Evolutionary conservation across 2,329 filamentous ascomycete genomes (phyloP).

Genomic region (Decorospora gaudefroyi): DNA sequence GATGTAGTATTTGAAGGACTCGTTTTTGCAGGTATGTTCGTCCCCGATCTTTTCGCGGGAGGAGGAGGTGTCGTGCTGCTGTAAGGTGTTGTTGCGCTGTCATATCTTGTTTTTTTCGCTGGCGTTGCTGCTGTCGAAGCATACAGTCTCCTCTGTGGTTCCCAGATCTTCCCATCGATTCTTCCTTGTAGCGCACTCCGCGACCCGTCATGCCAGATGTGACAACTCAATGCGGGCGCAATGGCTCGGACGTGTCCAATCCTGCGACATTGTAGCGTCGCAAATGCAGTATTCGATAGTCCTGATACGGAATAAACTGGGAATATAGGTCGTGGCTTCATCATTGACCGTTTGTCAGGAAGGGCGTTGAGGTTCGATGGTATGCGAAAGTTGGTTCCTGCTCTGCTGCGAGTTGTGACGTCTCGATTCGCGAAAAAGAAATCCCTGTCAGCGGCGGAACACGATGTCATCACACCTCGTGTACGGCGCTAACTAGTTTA

Average conservation of each 20-base stretch:
- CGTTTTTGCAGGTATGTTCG: slow-evolving; percentile 6
- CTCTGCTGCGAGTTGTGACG: slow-evolving; percentile 16
- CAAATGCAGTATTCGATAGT: slow-evolving; percentile 3
- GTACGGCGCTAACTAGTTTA: slow-evolving; percentile 22
- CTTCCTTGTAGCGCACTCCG: background rate
- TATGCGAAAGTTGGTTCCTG: background rate
- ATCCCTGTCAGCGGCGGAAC: slow-evolving; percentile 21
- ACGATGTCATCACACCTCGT: slow-evolving; percentile 39
- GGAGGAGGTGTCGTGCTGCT: slow-evolving; percentile 6
- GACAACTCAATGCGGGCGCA: slow-evolving; percentile 14
- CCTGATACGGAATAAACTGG: slow-evolving; percentile 4
- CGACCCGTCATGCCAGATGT: slow-evolving; percentile 11
- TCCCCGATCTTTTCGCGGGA: slow-evolving; percentile 13
- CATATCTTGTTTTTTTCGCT: slow-evolving; percentile 11
- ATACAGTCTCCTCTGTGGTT: slow-evolving; percentile 1
- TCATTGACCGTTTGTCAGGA: slow-evolving; percentile 13
- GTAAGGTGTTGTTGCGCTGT: slow-evolving; percentile 7
- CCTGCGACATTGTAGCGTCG: slow-evolving; percentile 17
- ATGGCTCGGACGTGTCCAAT: slow-evolving; percentile 7
- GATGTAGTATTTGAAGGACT: background rate
- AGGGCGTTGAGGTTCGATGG: too few relatives aligned
- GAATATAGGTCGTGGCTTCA: slow-evolving; percentile 31
- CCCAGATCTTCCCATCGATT: background rate
- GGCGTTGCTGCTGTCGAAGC: slow-evolving; percentile 13
- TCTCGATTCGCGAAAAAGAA: slow-evolving; percentile 20